Conservation (phyloP, 148 eudicot species). For the Agrostemma githago region DNA sequence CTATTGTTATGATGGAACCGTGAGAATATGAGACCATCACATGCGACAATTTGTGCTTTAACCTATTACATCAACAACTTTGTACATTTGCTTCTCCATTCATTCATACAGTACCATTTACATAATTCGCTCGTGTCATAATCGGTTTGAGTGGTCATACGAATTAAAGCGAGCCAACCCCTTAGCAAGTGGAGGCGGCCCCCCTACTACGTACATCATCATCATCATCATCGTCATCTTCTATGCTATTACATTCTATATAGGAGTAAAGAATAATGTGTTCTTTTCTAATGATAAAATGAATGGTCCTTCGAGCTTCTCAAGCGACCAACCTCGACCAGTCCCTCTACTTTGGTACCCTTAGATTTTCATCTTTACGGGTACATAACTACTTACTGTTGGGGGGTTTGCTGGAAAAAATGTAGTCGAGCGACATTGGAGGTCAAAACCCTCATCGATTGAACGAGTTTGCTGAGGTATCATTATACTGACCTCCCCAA, state of each 20-base stretch:
- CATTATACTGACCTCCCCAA: conserved; percentile 83
- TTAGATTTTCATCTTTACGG: neutral
- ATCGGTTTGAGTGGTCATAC: neutral
- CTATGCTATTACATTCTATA: conserved; percentile 14
- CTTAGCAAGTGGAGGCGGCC: neutral
- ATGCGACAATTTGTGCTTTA: neutral
- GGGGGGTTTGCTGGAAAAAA: neutral
- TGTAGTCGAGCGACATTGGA: neutral
- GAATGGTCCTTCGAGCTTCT: neutral
- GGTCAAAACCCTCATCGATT: conserved; percentile 35
- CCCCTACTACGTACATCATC: neutral
- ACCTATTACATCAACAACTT: neutral
- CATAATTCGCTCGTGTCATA: neutral
- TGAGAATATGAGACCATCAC: neutral
- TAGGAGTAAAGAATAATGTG: neutral
- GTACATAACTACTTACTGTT: neutral
- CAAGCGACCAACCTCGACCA: neutral
- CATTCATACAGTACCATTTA: neutral
- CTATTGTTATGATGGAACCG: neutral
- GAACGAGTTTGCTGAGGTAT: conserved; percentile 74
- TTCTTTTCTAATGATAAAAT: neutral
- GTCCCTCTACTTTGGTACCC: neutral
- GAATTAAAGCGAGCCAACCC: neutral
- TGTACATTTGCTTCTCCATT: neutral
- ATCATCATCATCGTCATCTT: neutral